Percentiles rank a stretch among this genome's conserved stretches.
These are phyloP conservation scores for Diplogelasinospora grovesii DNA, from an alignment of 495 filamentous ascomycete genomes.

Conservation along the genomic window DNA sequence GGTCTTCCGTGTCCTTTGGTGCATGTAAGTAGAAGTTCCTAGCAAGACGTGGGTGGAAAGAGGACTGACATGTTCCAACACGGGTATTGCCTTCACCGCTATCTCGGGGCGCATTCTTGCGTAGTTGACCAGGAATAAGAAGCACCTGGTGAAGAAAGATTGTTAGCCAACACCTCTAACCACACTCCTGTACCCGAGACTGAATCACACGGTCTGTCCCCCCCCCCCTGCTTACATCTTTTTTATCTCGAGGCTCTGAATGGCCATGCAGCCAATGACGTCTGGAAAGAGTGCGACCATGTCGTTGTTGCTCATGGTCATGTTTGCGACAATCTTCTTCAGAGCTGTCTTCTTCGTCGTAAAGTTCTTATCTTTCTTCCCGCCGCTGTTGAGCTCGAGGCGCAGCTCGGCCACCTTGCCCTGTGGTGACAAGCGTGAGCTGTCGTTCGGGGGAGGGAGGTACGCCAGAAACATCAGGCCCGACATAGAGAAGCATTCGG, in stretches of 20 bases:
- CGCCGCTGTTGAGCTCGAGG: conserved; percentile 83
- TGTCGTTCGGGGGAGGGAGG: conserved; percentile 31
- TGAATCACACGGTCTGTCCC: neutral
- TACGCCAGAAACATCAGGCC: conserved; percentile 46
- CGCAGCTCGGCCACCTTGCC: conserved; percentile 98
- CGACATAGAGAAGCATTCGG: neutral
- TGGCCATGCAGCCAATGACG: conserved; percentile 88
- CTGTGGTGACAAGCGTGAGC: conserved; percentile 52
- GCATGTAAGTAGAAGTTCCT: neutral
- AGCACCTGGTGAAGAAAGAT: conserved; percentile 64
- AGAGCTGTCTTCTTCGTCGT: conserved; percentile 95
- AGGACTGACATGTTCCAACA: conserved; percentile 64
- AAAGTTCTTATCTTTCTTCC: conserved; percentile 98
- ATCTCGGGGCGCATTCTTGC: conserved; percentile 90
- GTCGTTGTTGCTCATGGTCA: conserved; percentile 99
- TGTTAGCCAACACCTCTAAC: conserved; percentile 4
- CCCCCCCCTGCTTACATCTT: conserved; percentile 71
- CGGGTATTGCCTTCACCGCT: conserved; percentile 86
- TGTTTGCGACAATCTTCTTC: conserved; percentile 99
- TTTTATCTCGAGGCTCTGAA: conserved; percentile 94
- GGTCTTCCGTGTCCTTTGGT: conserved; percentile 88
- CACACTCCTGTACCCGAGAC: neutral
- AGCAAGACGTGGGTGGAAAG: neutral
- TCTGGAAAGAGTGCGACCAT: conserved; percentile 98
- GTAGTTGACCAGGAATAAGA: conserved; percentile 95